Base-by-base conservation (phyloP, 257 asterid genomes). In the Lycium barbarum region DNA sequence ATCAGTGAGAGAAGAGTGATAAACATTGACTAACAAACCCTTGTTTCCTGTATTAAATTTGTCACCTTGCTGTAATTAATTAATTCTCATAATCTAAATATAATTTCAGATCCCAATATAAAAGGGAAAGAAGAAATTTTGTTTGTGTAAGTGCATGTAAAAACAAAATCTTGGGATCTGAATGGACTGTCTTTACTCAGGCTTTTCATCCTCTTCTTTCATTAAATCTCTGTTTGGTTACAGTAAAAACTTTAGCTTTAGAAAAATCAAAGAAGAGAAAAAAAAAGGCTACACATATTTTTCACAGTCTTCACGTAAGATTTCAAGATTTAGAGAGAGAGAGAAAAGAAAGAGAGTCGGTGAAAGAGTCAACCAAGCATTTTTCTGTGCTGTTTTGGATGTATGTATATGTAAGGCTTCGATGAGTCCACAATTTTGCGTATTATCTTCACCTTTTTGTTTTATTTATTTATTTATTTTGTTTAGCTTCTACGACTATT, bases 331-430 rank as follows among this genome's bases (percentile, higher is more conserved):
- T 73, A 4, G 83, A 61, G 53, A 40, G 86, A 7, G 80, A 61
- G 8, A 36, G 65, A 12, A n/a, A 51, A 47, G 36, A 61, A 12
- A n/a, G 38, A 47, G 36, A 61, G 76, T 36, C 49, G 63, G 88
- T 68, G 38, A 74, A 57, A 86, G 89, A 88, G 92, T 90, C 92
- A 90, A 90, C 92, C 83, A 84, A 83, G 66, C 88, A 86, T 83
- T 80, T 83, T 74, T 40, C 81, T 88, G 85, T 59, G 59, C 55
- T 74, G 4, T 84, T 87, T 84, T 89, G 91, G 86, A 54, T 51
- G 86, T 86, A 83, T 84, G 83, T 86, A 88, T 88, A 83, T 90
- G 91, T 78, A 87, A 90, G 92, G 91, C 91, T 87, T 86, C 92
- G 81, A 86, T 59, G 58, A 81, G 86, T 88, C 91, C 92, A 88